Base-by-base conservation (phyloP, 306 rosid genomes). In the Malus asiatica region DNA sequence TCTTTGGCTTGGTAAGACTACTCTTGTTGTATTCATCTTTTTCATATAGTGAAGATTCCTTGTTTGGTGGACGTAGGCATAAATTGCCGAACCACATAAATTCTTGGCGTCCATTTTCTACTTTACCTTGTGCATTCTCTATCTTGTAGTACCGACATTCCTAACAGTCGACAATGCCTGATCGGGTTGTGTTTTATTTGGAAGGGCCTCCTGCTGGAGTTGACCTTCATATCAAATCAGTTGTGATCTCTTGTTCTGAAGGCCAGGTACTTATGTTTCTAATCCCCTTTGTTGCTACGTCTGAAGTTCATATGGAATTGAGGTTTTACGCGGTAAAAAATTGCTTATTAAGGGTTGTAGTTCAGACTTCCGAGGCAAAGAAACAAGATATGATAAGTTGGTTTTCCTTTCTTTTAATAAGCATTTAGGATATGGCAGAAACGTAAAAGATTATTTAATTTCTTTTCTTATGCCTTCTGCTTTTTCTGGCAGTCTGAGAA, bases 161-260 rank as follows among this genome's bases (percentile, higher is more conserved):
- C n/a, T n/a, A n/a, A n/a, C n/a, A n/a, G 79, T 79, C 92, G 40
- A 79, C 87, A 51, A 55, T 81, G 72, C 96, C 99, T 11, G 83
- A 89, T 16, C 85, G 84, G 58, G 87, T 78, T 75, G 70, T 87
- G 53, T 89, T 95, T 78, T 95, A 90, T 87, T 77, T 95, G 78
- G 99, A 95, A 89, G 99, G 97, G 77, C 97, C 99, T 78, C 85
- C 96, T 82, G 84, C 93, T 70, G 96, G 93, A 82, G 67, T 89
- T 77, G 92, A 95, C 72, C 69, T 95, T 61, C 96, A 89, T 72
- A 83, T 92, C 48, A 81, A 69, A 83, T 86, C 96, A 23, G 96
- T 86, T 14, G 86, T 76, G 70, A 83, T 95, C 66, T 77, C 82
- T 29, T 82, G 89, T 87, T 83, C 88, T 76, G 92, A 82, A 66